A percentile compares a stretch with the other conserved stretches of the same genome.
These are phyloP conservation scores for Cornus controversa DNA, from an alignment of 148 eudicot species.

Conservation along the genomic window DNA sequence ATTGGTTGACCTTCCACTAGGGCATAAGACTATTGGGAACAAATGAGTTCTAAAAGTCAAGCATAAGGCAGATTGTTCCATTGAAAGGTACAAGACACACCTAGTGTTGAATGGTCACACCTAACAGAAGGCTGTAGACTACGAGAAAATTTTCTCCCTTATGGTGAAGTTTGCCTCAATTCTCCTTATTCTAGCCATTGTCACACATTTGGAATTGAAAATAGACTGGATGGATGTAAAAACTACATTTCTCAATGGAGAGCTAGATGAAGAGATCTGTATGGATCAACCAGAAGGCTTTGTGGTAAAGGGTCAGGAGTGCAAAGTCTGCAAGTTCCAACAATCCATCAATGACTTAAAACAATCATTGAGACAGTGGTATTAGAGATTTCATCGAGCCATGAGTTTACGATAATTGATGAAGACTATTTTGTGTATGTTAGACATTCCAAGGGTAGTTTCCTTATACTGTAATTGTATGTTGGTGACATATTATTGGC, in stretches of 20 bases:
- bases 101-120: not conserved
- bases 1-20: slow-evolving; percentile 8
- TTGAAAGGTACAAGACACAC: not conserved
- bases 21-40: no score
- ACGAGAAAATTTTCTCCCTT: slow-evolving; percentile 2
- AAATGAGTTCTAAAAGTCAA: slow-evolving; percentile 7
- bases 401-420: not conserved
- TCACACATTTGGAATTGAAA: not conserved
- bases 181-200: no score
- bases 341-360: slow-evolving; percentile 1
- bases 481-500: no score
- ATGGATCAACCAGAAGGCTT: slow-evolving; percentile 8
- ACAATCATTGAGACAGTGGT: slow-evolving; percentile 2
- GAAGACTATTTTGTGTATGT: slow-evolving; percentile 1
- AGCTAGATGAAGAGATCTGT: slow-evolving; percentile 7
- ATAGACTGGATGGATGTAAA: slow-evolving; percentile 3
- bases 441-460: not conserved
- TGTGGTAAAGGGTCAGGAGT: not conserved
- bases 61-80: not conserved
- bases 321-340: not conserved
- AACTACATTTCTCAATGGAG: not conserved
- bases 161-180: not conserved
- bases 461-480: not conserved
- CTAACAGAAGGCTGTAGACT: not conserved
- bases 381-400: slow-evolving; percentile 1